Base-by-base conservation (phyloP, 768 basidiomycete species). In the Leucocoprinus sp. region DNA sequence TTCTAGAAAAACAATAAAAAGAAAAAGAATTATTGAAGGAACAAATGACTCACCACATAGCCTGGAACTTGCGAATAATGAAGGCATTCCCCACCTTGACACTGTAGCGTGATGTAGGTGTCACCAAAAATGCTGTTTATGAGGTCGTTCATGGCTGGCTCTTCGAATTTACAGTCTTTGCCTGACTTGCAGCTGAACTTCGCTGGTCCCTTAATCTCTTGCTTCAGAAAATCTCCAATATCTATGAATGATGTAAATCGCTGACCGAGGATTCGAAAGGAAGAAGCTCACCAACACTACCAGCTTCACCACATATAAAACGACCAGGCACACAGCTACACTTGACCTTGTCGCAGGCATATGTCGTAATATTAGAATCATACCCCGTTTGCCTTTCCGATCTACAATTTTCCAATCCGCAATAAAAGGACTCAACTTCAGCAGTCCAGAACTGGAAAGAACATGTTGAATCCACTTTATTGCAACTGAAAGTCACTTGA, bases 401-500 rank as follows among this genome's bases (percentile, higher is more conserved):
- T 2, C 57, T 60, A 59, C 96, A 98, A 14, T 74, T 60, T 34
- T 86, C 72, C 43, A 99, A 72, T 8, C 78, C 78, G 64, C 96
- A 99, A 64, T 96, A 97, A 64, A 99, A 98, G 0, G 91, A 93
- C 60, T 99, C 95, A 45, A 91, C 75, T 55, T 87, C 72, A 5
- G 85, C 92, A 7, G 92, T 90, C 96, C 96, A 99, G 68, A 99
- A 99, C 64, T 99, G 93, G 74, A 99, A 99, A 18, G 80, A 78
- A 60, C 96, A 99, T 0, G 78, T 77, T 3, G 67, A 65, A 9
- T 72, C 67, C 1, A 59, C 49, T 15, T 67, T 74, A 48, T 88
- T 80, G 66, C 96, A 99, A 52, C 85, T 84, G 63, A 99, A 99
- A 0, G 96, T 98, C 2, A 97, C 93, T 61, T 98, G 93, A 0